Percentiles rank a stretch among this genome's conserved stretches.
These are phyloP conservation scores for Centaurea solstitialis DNA, from an alignment of 129 eudicot species.

Conservation along the genomic window DNA sequence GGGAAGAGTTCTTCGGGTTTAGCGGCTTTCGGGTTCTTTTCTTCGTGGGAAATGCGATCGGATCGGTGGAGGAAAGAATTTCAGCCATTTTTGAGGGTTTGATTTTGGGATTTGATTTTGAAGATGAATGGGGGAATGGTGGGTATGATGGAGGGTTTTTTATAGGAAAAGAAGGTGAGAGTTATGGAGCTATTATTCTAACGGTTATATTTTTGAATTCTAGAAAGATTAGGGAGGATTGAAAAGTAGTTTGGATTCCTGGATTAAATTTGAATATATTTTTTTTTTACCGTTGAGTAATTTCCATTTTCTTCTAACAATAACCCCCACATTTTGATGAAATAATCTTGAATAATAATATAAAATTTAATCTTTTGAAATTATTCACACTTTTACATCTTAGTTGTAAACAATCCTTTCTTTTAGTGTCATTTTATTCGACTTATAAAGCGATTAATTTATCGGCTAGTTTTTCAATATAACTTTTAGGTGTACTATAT, in stretches of 20 bases:
- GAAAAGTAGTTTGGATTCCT: constrained; percentile 17
- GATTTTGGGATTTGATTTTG: constrained; percentile 6
- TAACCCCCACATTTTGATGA: not conserved
- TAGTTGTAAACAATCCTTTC: no score
- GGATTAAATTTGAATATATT: not conserved
- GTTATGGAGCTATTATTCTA: constrained; percentile 11
- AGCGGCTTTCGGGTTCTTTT: constrained; percentile 68
- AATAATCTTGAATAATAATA: no score
- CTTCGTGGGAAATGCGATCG: constrained; percentile 47
- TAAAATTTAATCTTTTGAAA: no score
- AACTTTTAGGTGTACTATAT: no score
- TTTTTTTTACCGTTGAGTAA: constrained; percentile 26
- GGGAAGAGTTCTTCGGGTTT: constrained; percentile 53
- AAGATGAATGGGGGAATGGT: not conserved
- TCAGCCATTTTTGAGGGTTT: constrained; percentile 56
- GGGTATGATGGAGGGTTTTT: constrained; percentile 15
- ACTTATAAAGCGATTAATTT: no score
- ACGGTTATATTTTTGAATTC: constrained; percentile 58
- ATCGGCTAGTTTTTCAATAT: no score
- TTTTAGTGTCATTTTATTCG: no score
- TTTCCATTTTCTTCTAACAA: not conserved
- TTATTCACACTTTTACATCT: no score
- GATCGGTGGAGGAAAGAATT: constrained; percentile 20
- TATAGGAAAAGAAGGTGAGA: constrained; percentile 12
- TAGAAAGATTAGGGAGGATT: constrained; percentile 10